Evolutionary conservation across 768 basidiomycete genomes (phyloP), one percentile per base, ranked within the genome.

Genomic region (Chalciporus piperatus): DNA sequence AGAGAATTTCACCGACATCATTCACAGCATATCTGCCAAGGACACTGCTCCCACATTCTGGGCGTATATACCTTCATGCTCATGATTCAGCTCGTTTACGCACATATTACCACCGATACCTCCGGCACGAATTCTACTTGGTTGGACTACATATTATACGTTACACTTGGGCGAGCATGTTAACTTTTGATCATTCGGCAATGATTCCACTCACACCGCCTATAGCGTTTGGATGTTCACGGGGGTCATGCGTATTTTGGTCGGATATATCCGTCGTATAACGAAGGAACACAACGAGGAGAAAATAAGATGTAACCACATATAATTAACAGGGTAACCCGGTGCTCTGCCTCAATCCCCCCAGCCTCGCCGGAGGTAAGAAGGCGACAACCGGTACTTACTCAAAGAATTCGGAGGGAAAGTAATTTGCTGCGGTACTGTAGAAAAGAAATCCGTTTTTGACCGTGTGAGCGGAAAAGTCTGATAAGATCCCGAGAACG

Each of bases 41-140:
- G 20, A 38, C 50, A 23, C 42, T 37, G 46, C 44, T 38, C 39
- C n/a, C 48, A 48, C 56, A 49, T 58, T 41, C 32, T 40, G 27
- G 49, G 42, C 45, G 47, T 46, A 48, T 47, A 45, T 49, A 44
- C 33, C 48, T 23, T 55, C 46, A 22, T 45, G n/a, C n/a, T 49
- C 51, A 47, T 52, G 17, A 40, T 41, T 45, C 30, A 4, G 42
- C 45, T 27, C 41, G 41, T 47, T 50, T 55, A 44, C 40, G 43
- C 54, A 27, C 27, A 6, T 27, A 32, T 32, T 32, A 32, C 12
- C 30, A 11, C 30, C 30, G 28, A 30, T 30, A 30, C 28, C 28
- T 11, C 28, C 28, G 2, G 32, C 32, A 32, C 32, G 32, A 12
- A 3, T 14, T 32, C 32, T 32, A 32, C 32, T 14, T 37, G 16